Percentiles rank a stretch among this genome's conserved stretches.
phyloP scores from a whole-genome alignment of 192 early-diverging fungal genomes.

The Lunasporangiospora selenospora region DNA sequence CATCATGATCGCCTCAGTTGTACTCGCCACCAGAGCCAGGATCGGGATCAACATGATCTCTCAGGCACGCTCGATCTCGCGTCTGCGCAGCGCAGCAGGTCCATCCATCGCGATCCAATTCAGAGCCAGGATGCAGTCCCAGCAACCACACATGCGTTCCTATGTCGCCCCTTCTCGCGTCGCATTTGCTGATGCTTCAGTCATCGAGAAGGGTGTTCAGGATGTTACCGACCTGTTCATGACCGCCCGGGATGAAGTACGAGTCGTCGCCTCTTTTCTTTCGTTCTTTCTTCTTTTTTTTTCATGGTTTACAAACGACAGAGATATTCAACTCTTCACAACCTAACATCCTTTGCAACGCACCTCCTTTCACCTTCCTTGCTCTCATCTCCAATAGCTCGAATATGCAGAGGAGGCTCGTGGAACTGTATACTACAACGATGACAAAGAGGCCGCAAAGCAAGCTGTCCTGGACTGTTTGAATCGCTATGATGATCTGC shows the following conservation, averaged over 20 bases:
- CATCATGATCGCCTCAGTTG: no score
- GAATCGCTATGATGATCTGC: conserved; percentile 23
- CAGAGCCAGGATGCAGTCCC: no score
- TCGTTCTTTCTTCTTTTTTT: not conserved
- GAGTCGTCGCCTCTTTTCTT: no score
- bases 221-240: conserved; percentile 39
- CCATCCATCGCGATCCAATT: no score
- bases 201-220: conserved; percentile 39
- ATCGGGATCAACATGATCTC: no score
- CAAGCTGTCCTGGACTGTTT: conserved; percentile 44
- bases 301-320: not conserved
- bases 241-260: conserved; percentile 43
- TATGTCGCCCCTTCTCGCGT: conserved; percentile 12
- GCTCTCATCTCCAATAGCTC: conserved; percentile 7
- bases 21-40: no score
- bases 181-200: not conserved
- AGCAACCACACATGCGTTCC: conserved; percentile 5
- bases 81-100: no score
- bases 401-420: conserved; percentile 53
- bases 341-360: no score
- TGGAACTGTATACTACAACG: conserved; percentile 51
- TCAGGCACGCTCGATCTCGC: no score
- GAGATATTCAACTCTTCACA: not conserved
- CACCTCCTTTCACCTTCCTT: no score
- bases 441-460: conserved; percentile 46